A percentile compares a stretch with the other conserved stretches of the same genome.
These are phyloP conservation scores for Fraxinus velutina DNA, from an alignment of 305 asterid genomes.

Conservation along the genomic window DNA sequence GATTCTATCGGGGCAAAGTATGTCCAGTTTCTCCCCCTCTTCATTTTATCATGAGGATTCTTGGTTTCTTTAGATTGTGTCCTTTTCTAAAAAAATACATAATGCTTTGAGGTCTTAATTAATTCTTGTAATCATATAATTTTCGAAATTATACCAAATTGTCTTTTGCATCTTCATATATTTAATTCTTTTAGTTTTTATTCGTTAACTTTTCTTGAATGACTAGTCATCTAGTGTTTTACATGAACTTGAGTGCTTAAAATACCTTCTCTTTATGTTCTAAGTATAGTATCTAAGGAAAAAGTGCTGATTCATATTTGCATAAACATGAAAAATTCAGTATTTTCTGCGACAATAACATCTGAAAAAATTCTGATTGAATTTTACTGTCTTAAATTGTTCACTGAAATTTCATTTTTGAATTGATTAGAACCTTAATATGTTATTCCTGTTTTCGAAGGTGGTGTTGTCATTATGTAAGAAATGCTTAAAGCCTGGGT, in stretches of 20 bases:
- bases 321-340: neutral
- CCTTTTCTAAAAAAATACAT: no score
- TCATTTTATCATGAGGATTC: neutral
- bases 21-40: slow-evolving; percentile 25
- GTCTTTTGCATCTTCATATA: neutral
- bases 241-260: neutral
- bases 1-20: slow-evolving; percentile 97
- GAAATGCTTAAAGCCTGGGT: slow-evolving; percentile 4
- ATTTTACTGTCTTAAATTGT: neutral
- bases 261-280: neutral
- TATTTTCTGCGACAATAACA: neutral
- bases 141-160: neutral
- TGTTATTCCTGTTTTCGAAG: neutral
- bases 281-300: neutral
- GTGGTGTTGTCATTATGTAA: neutral
- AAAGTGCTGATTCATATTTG: neutral
- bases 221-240: neutral
- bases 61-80: neutral
- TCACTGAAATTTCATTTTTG: neutral
- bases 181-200: neutral
- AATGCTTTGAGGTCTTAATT: neutral
- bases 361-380: neutral
- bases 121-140: neutral
- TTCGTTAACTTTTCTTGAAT: neutral
- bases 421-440: neutral